Evolutionary conservation across 2,329 filamentous ascomycete genomes (phyloP).

Genomic region (Epichloe brachyelytri): DNA sequence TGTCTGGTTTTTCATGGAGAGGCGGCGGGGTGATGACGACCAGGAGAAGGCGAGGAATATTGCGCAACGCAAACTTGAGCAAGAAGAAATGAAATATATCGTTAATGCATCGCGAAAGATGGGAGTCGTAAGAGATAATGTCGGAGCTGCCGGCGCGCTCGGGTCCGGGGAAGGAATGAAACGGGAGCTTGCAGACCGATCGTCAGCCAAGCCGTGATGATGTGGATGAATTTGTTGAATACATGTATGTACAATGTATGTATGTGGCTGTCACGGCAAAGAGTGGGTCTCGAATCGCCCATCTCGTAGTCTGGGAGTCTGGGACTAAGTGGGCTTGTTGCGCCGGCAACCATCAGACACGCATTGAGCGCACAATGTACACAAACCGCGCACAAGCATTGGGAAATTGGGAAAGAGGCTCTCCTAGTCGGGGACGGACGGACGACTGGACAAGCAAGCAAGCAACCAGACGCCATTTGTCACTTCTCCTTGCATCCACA

Average conservation of each 20-base stretch:
- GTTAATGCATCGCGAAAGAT: neutral
- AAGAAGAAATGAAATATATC: neutral
- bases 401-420: constrained; percentile 3
- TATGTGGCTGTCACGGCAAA: neutral
- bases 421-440: neutral
- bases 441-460: neutral
- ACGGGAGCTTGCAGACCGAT: neutral
- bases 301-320: neutral
- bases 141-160: neutral
- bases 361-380: constrained; percentile 16
- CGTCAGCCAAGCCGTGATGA: no score
- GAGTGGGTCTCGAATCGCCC: neutral
- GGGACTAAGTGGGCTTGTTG: constrained; percentile 3
- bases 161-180: neutral
- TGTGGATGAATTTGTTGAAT: no score
- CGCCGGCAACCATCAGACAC: constrained; percentile 15
- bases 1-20: neutral
- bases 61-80: no score
- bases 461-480: neutral
- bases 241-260: no score
- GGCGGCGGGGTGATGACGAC: neutral
- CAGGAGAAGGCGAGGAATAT: neutral
- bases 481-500: constrained; percentile 7
- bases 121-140: neutral
- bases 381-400: constrained; percentile 15